Base-by-base conservation (phyloP, 2,329 filamentous ascomycete genomes). In the Pezicula radicicola region DNA sequence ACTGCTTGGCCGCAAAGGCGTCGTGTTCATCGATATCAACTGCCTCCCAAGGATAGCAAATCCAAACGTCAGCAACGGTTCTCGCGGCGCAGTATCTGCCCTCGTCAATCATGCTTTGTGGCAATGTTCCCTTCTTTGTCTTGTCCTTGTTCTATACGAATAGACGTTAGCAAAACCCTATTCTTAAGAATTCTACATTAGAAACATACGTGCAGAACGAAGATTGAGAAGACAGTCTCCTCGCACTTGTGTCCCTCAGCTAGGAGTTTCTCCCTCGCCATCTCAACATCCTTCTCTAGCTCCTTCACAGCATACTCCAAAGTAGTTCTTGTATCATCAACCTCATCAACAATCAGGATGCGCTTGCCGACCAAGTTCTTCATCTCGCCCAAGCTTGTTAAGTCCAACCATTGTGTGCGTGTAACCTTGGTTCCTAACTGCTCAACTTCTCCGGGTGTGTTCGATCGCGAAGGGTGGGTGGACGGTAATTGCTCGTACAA, bases 1-100 rank as follows among this genome's bases (percentile, higher is more conserved):
- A 35, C 48, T 66, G 56, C 54, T 65, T 60, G 13, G 41, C 74
- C 16, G 91, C 88, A 52, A 86, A 69, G 54, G 75, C 72, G 72
- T 97, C 93, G 69, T 97, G 93, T 79, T 92, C 89, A 27, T 96
- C 91, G 66, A 97, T 97, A 68, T 97, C 89, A 33, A 74, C 87
- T 41, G 94, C 94, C 76, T 97, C 94, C 94, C 94, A 99, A 15
- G 94, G 94, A 74, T 99, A 99, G 80, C 91, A 95, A 70, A 97
- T 97, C 94, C 94, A 99, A 60, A 91, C 87, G 72, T 99, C 93
- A n/a, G 81, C 83, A 30, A 95, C 89, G 6, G 93, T 97, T 67
- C 87, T 78, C 19, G 94, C 91, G 19, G 94, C 94, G 60, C 88
- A 72, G 74, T 99, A 99, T 63, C 87, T 80, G 52, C 81, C 81